Percentiles rank a stretch among this genome's conserved stretches.
These are phyloP conservation scores for Pichiaceae sp. DNA, from an alignment of 1,139 yeast species.

Conservation along the genomic window DNA sequence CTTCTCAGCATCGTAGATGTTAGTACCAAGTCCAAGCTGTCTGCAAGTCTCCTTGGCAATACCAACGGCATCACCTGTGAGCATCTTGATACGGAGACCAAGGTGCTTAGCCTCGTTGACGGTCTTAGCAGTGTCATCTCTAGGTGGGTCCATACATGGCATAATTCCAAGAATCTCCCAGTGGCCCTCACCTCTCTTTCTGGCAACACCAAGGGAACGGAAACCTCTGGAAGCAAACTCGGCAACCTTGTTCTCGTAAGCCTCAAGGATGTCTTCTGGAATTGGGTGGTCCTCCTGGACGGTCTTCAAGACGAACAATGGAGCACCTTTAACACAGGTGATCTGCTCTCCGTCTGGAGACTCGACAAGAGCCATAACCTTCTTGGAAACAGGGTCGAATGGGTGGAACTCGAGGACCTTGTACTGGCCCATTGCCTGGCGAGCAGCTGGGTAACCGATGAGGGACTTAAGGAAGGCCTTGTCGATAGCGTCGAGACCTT, in stretches of 20 bases:
- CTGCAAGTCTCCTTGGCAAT: slow-evolving; percentile 98
- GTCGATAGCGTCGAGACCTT: slow-evolving; percentile 97
- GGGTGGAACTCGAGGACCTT: slow-evolving; percentile 94
- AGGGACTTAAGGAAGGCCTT: slow-evolving; percentile 94
- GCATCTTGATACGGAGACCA: slow-evolving; percentile 96
- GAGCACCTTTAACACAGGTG: slow-evolving; percentile 97
- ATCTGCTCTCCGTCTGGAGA: slow-evolving; percentile 96
- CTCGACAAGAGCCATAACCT: slow-evolving; percentile 90
- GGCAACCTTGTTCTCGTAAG: slow-evolving; percentile 94
- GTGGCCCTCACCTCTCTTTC: slow-evolving; percentile 99
- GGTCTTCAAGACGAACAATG: slow-evolving; percentile 88
- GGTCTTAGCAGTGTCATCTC: slow-evolving; percentile 96
- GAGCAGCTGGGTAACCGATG: slow-evolving; percentile 82
- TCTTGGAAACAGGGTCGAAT: slow-evolving; percentile 95
- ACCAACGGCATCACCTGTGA: slow-evolving; percentile 99
- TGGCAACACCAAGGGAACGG: slow-evolving; percentile 98
- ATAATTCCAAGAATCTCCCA: slow-evolving; percentile 97
- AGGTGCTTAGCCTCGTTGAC: slow-evolving; percentile 87
- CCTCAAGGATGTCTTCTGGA: slow-evolving; percentile 90
- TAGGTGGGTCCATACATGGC: slow-evolving; percentile 99
- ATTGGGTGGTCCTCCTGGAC: slow-evolving; percentile 96
- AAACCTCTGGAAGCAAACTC: slow-evolving; percentile 98
- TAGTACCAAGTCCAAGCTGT: slow-evolving; percentile 94
- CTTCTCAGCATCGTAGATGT: slow-evolving; percentile 96
- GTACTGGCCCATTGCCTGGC: slow-evolving; percentile 91